A percentile compares a stretch with the other conserved stretches of the same genome.
Evolutionary conservation across 2,329 filamentous ascomycete species (phyloP).

Genomic region (Sporothrix sp.): DNA sequence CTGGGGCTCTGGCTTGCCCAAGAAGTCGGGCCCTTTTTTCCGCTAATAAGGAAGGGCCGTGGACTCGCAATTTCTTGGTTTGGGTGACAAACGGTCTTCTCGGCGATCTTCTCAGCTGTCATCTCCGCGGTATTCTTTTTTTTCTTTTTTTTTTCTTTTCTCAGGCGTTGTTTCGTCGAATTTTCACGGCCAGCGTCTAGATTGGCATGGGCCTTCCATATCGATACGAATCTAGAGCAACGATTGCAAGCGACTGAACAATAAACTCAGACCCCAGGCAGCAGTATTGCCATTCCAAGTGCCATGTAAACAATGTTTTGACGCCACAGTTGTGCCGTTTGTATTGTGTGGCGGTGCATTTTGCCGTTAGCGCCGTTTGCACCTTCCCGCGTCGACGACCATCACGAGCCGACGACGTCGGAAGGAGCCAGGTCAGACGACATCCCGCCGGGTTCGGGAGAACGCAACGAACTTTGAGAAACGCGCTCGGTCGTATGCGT

Average conservation of each 20-base stretch:
- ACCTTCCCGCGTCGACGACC: background rate
- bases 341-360: constrained; percentile 4
- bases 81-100: background rate
- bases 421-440: too few relatives aligned
- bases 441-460: too few relatives aligned
- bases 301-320: too few relatives aligned
- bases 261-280: too few relatives aligned
- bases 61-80: background rate
- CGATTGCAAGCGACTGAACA: too few relatives aligned
- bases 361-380: background rate
- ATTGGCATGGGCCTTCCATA: too few relatives aligned
- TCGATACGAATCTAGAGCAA: too few relatives aligned
- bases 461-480: too few relatives aligned
- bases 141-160: background rate
- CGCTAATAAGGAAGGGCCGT: background rate
- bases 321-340: constrained; percentile 1
- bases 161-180: too few relatives aligned
- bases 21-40: background rate
- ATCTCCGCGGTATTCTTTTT: background rate
- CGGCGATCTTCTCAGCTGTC: background rate
- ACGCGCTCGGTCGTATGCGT: too few relatives aligned
- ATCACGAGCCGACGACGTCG: background rate
- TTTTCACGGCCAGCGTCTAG: too few relatives aligned
- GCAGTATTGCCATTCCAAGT: too few relatives aligned
- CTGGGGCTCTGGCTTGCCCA: constrained; percentile 1